Evolutionary conservation across 2,329 filamentous ascomycete species (phyloP), one percentile per base, ranked within the genome.

Genomic region (Microthyrium microscopicum): DNA sequence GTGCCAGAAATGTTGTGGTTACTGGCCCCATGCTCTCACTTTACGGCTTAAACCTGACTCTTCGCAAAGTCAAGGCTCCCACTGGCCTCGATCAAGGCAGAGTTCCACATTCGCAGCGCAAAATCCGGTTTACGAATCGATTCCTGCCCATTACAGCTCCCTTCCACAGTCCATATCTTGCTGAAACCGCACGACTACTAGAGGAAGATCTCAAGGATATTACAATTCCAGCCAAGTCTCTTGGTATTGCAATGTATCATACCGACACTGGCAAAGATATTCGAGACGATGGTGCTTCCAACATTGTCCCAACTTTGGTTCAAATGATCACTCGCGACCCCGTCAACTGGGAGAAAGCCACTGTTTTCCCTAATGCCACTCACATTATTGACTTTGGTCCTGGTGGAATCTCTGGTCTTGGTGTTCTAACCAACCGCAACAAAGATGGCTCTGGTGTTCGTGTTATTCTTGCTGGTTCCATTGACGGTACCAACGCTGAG

Each of bases 361-460:
- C 89, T 1, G 70, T 80, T 35, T 95, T 98, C 64, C 76, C 82
- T 3, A 68, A 73, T 16, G 89, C 89, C 15, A 94, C 87, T 3
- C 89, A 98, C 53, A 81, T 98, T 36, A 63, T 98, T 33, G 89
- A 98, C 60, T 95, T 98, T 46, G 89, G 91, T 29, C 89, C 89
- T 16, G 89, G 89, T 49, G 91, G 89, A 41, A 89, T 95, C 42
- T 98, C 89, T 17, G 91, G 91, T 42, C 75, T 98, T 16, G 91
- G 89, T 50, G 81, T 92, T 29, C 65, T 98, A 42, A 98, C 89
- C 37, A 95, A 92, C 66, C 82, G 89, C 47, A 98, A 95, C 69
- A 98, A 98, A 65, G 91, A 98, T 55, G 89, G 89, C 41, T 95
- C 84, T 37, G 89, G 89, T 48, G 89, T 98, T 22, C 83, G 87